phyloP scores from a whole-genome alignment of 2,329 filamentous ascomycete species.

The Curvularia sp. region DNA sequence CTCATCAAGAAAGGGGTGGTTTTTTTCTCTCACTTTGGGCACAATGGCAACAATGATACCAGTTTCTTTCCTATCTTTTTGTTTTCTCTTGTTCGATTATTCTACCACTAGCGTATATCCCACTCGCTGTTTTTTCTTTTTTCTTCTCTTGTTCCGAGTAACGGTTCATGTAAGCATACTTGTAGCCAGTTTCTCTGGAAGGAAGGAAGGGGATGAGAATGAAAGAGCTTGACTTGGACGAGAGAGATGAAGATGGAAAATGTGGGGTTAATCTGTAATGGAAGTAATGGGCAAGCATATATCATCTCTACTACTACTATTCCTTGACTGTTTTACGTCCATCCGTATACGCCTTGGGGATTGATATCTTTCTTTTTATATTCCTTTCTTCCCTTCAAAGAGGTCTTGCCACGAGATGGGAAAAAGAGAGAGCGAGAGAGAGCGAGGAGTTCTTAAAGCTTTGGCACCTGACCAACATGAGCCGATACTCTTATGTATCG shows the following conservation, averaged over 20 bases:
- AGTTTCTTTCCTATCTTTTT: neutral
- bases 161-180: neutral
- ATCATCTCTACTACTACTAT: neutral
- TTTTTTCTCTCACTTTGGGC: neutral
- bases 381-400: too few relatives aligned
- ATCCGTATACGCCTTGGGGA: too few relatives aligned
- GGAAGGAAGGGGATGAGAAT: neutral
- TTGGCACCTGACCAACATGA: too few relatives aligned
- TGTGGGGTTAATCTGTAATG: neutral
- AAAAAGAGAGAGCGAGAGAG: too few relatives aligned
- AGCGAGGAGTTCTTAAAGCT: too few relatives aligned
- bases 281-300: neutral
- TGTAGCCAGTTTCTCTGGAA: neutral
- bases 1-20: neutral
- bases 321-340: too few relatives aligned
- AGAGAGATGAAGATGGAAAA: neutral
- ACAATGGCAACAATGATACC: conserved; percentile 1
- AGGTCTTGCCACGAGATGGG: too few relatives aligned
- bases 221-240: neutral
- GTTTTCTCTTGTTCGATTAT: neutral
- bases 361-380: too few relatives aligned
- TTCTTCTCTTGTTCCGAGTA: neutral
- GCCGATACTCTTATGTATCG: too few relatives aligned
- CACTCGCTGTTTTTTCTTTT: neutral
- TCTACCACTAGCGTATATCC: neutral